These are phyloP conservation scores for Obelidium mucronatum DNA, from an alignment of 192 early-diverging fungal genomes.

Conservation along the genomic window DNA sequence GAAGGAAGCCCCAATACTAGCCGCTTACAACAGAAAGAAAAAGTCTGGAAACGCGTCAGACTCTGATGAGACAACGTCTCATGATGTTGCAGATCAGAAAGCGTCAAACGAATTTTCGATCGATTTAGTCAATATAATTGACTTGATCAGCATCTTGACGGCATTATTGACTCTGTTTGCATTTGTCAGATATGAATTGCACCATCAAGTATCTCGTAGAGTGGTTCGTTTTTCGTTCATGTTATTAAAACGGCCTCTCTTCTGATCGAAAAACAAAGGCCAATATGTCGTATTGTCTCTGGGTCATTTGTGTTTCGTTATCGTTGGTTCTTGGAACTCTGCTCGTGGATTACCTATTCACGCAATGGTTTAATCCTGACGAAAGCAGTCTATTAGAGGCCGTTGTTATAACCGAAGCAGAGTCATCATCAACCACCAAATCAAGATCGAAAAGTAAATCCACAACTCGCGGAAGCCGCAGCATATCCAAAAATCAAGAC, in stretches of 20 bases:
- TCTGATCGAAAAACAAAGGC: constrained; percentile 27
- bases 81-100: constrained; percentile 13
- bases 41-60: neutral
- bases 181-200: constrained; percentile 58
- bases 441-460: no score
- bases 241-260: no score
- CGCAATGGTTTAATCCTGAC: neutral
- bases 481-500: no score
- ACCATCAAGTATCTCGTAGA: constrained; percentile 73
- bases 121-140: constrained; percentile 40
- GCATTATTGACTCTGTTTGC: constrained; percentile 56
- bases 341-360: constrained; percentile 57
- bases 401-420: no score
- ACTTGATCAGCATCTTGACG: constrained; percentile 49
- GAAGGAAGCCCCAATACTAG: neutral
- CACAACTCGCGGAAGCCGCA: no score
- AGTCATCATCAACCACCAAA: no score
- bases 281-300: constrained; percentile 82
- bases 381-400: neutral
- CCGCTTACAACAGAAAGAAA: constrained; percentile 12
- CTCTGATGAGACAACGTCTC: neutral
- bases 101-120: constrained; percentile 50
- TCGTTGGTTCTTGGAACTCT: constrained; percentile 66
- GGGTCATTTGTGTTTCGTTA: constrained; percentile 77
- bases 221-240: constrained; percentile 30